phyloP scores from a whole-genome alignment of 768 basidiomycete genomes.

The Solioccasus polychromus region DNA sequence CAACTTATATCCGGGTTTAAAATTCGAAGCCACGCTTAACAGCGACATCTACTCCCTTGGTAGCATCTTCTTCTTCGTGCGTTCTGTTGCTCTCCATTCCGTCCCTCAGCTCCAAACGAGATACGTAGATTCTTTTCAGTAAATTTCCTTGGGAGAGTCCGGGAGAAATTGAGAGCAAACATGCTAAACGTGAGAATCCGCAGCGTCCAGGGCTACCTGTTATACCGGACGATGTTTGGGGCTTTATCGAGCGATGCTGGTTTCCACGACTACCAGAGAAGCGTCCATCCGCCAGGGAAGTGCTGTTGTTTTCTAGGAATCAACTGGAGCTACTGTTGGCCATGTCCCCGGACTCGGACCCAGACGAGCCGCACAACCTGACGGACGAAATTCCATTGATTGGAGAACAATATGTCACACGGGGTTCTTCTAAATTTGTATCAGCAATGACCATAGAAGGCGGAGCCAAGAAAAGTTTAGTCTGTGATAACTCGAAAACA shows the following conservation, averaged over 20 bases:
- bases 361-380: conserved; percentile 1
- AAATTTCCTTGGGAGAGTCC: background rate
- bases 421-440: too few relatives aligned
- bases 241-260: conserved; percentile 5
- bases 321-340: background rate
- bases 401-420: conserved; percentile 8
- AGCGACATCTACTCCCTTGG: background rate
- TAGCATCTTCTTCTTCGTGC: background rate
- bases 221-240: background rate
- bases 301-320: background rate
- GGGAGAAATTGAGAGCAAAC: background rate
- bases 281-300: background rate
- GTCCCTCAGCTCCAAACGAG: too few relatives aligned
- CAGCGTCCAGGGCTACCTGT: background rate
- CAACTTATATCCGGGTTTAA: background rate
- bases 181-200: background rate
- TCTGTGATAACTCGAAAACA: too few relatives aligned
- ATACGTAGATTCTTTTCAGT: conserved; percentile 7
- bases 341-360: too few relatives aligned
- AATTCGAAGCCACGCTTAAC: background rate
- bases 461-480: too few relatives aligned
- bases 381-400: background rate
- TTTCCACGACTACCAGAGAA: background rate
- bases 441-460: too few relatives aligned
- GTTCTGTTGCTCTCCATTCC: too few relatives aligned